Conservation (phyloP, 495 filamentous ascomycete genomes). For the Penicillium fimorum region DNA sequence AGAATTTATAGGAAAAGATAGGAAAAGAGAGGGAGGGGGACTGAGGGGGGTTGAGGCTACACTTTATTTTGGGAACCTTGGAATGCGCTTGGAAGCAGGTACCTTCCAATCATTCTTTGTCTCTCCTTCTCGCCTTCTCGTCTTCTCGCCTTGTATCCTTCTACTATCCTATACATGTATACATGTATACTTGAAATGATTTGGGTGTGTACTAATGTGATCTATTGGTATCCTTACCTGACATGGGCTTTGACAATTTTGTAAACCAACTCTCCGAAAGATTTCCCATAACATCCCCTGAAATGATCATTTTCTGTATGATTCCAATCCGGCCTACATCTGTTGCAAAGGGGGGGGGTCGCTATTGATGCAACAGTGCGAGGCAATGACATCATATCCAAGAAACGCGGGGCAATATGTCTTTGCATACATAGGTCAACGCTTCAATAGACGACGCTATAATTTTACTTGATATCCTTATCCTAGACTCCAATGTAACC, state of each 20-base stretch:
- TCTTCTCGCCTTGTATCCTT: background rate
- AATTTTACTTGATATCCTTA: slow-evolving; percentile 3
- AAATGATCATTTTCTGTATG: background rate
- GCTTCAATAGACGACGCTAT: background rate
- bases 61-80: slow-evolving; percentile 12
- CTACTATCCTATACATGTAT: background rate
- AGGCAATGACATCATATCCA: slow-evolving; percentile 23
- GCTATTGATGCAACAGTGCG: slow-evolving; percentile 25
- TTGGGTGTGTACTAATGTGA: background rate
- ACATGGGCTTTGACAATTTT: background rate
- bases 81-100: slow-evolving; percentile 7
- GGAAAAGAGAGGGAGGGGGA: slow-evolving; percentile 10
- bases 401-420: slow-evolving; percentile 26
- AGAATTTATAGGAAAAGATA: slow-evolving; percentile 10
- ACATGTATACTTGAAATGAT: too few relatives aligned
- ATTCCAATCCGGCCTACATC: background rate
- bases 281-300: background rate
- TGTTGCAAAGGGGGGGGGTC: background rate
- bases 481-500: slow-evolving; percentile 33
- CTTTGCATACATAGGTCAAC: background rate
- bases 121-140: too few relatives aligned
- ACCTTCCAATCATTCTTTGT: slow-evolving; percentile 5
- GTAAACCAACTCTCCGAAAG: background rate
- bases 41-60: slow-evolving; percentile 9
- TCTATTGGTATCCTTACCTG: slow-evolving; percentile 4